Evolutionary conservation across 75 land plant genomes (phyloP), one percentile per base, ranked within the genome.

Genomic region (Picea sitchensis): DNA sequence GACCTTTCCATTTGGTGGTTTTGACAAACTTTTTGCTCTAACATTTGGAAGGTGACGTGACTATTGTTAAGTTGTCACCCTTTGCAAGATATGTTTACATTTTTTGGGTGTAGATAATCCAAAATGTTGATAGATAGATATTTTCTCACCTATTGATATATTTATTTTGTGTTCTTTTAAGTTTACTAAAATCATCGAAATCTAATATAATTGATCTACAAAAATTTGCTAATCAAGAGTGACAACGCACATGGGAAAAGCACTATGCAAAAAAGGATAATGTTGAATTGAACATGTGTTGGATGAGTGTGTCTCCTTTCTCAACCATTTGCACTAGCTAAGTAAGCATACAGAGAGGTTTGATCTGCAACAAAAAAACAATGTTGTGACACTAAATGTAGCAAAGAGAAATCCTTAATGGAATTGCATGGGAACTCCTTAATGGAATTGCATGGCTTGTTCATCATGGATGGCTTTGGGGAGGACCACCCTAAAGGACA

Each of bases 241-340:
- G 83, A 44, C 51, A 80, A 4, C 81, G 83, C 75, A 85, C 83
- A 41, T 84, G 88, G 88, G 87, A 82, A 76, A 87, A 87, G 65
- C 83, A 84, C 14, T 84, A 83, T 9, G 88, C 83, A 26, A 87
- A 84, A 13, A 76, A 87, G 58, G 83, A 83, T 58, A 87, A 86
- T 87, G 88, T 81, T 87, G 87, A 17, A 78, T 84, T 17, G 88
- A 87, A 76, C 78, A 84, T 71, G 85, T 87, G 87, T 67, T 84
- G 15, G 88, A 87, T 65, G 88, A 87, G 59, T 87, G 83, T 65
- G 83, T 87, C 3, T 61, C 71, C 18, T 77, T 80, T 44, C 60
- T 84, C 18, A 85, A 81, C 65, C 86, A 76, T 26, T 73, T 73
- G 8, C 73, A 65, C 59, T 62, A 81, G 34, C 32, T 64, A 54